Percentiles rank a stretch among this genome's conserved stretches.
phyloP scores from a whole-genome alignment of 139 green algal genomes.

The Penium margaritaceum region DNA sequence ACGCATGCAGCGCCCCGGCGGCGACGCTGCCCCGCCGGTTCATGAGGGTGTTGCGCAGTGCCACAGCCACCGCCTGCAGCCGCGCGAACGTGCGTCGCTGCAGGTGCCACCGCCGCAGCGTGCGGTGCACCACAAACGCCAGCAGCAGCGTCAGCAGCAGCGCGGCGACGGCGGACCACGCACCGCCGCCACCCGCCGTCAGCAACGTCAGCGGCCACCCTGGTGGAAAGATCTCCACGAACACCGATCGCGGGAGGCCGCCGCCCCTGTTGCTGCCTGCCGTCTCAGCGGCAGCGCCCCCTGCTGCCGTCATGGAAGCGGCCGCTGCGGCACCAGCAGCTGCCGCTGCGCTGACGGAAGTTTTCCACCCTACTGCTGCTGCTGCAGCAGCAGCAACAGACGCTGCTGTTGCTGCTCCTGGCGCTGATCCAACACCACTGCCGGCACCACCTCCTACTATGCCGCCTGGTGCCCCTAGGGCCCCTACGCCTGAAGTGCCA shows the following conservation, averaged over 20 bases:
- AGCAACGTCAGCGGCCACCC: background rate
- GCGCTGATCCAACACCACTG: too few species aligned
- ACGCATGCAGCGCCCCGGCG: background rate
- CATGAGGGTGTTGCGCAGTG: conserved; percentile 7
- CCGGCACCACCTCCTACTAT: too few species aligned
- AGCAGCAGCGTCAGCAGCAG: conserved; percentile 8
- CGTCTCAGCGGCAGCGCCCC: background rate
- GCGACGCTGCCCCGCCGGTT: background rate
- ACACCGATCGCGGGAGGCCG: background rate
- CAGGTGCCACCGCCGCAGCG: conserved; percentile 7
- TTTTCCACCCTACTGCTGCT: background rate
- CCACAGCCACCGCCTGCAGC: background rate
- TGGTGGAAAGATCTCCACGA: background rate
- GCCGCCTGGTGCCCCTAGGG: too few species aligned
- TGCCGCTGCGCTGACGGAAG: background rate
- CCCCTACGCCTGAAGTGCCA: too few species aligned
- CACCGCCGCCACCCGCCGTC: too few species aligned
- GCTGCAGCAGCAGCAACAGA: background rate
- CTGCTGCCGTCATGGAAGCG: background rate
- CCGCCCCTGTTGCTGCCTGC: background rate
- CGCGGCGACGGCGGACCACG: conserved; percentile 1
- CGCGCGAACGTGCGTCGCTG: background rate
- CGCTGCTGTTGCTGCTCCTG: background rate
- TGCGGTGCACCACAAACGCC: conserved; percentile 7
- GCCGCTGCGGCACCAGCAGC: background rate